Conservation (phyloP, 495 filamentous ascomycete species). For the Hyaloscypha bicolor region DNA sequence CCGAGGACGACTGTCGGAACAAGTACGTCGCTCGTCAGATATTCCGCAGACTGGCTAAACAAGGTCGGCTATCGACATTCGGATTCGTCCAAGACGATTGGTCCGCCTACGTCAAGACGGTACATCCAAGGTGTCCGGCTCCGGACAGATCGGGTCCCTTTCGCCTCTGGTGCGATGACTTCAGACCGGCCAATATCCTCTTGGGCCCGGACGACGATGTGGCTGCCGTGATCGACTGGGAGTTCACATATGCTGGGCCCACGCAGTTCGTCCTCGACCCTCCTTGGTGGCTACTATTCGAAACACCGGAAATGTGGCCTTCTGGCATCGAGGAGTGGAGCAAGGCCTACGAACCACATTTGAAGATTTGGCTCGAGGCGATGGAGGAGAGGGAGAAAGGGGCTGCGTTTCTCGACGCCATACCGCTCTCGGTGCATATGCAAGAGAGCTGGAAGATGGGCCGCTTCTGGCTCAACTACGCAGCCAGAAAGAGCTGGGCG, state of each 20-base stretch:
- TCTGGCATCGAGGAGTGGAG: conserved; percentile 35
- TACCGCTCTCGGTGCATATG: conserved; percentile 27
- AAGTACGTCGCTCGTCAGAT: conserved; percentile 40
- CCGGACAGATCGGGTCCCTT: conserved; percentile 9
- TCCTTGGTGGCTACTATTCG: conserved; percentile 48
- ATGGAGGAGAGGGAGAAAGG: conserved; percentile 33
- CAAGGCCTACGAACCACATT: conserved; percentile 29
- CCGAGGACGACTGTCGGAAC: conserved; percentile 40
- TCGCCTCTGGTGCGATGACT: conserved; percentile 34
- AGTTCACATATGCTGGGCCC: conserved; percentile 47
- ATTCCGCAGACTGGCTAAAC: conserved; percentile 37
- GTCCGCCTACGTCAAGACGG: conserved; percentile 28
- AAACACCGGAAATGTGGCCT: conserved; percentile 40
- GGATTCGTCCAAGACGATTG: conserved; percentile 38
- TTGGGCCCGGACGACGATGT: conserved; percentile 25
- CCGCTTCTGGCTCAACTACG: conserved; percentile 37
- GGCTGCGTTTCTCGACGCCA: not conserved
- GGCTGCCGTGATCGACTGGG: conserved; percentile 38
- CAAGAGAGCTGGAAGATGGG: conserved; percentile 37
- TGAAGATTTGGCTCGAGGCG: conserved; percentile 35
- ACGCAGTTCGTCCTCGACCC: conserved; percentile 42
- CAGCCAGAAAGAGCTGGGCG: conserved; percentile 33
- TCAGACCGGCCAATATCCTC: conserved; percentile 34
- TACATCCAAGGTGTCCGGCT: conserved; percentile 2
- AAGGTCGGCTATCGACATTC: conserved; percentile 34